These are phyloP conservation scores for Tuber microsphaerosporum DNA, from an alignment of 495 filamentous ascomycete genomes.

Conservation along the genomic window DNA sequence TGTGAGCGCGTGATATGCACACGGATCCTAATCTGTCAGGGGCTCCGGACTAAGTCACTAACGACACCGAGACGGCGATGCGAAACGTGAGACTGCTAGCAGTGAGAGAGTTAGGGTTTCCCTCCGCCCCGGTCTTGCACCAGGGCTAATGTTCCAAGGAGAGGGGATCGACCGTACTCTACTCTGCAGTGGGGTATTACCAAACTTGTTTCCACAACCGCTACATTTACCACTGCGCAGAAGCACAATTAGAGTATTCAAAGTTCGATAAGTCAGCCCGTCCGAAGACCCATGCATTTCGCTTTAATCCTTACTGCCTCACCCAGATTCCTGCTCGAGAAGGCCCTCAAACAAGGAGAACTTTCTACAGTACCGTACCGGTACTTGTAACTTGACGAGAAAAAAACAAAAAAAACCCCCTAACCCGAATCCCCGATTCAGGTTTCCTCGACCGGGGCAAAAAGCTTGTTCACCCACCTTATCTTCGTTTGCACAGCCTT, in stretches of 20 bases:
- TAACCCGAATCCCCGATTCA: neutral
- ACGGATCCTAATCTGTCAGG: neutral
- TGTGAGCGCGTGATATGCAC: neutral
- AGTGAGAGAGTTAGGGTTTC: neutral
- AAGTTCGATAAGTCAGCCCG: too few relatives aligned
- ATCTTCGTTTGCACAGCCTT: neutral
- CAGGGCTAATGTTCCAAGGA: neutral
- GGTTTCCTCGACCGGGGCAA: neutral
- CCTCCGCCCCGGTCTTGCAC: neutral
- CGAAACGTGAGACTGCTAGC: neutral
- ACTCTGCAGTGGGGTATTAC: neutral
- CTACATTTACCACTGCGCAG: neutral
- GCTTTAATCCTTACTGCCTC: neutral
- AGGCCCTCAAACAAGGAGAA: too few relatives aligned
- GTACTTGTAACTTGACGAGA: neutral
- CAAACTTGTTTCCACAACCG: neutral
- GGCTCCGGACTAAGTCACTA: neutral
- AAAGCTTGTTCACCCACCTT: neutral
- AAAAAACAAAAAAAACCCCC: neutral
- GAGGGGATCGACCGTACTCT: neutral
- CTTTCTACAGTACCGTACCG: neutral
- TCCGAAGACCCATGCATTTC: neutral
- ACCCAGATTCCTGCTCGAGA: neutral
- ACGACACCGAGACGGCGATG: neutral
- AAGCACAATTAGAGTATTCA: neutral